Percentiles rank a stretch among this genome's conserved stretches.
These are phyloP conservation scores for Abelmoschus esculentus DNA, from an alignment of 345 rosid species.

Conservation along the genomic window DNA sequence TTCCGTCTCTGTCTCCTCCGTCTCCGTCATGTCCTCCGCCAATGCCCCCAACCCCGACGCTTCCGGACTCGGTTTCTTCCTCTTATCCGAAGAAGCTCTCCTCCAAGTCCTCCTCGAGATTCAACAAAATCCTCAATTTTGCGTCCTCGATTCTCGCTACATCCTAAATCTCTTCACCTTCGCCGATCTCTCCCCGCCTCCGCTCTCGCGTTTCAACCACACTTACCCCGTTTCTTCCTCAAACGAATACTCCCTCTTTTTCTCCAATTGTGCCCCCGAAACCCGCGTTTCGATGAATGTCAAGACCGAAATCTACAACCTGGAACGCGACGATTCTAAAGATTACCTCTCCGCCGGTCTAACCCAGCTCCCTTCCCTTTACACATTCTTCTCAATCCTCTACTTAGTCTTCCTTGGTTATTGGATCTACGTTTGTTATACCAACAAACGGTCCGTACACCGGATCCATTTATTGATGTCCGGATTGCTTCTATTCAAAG, in stretches of 20 bases:
- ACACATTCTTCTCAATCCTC: constrained; percentile 40
- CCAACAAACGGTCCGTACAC: constrained; percentile 47
- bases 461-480: constrained; percentile 88
- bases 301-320: constrained; percentile 60
- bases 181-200: constrained; percentile 77
- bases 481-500: constrained; percentile 66
- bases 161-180: constrained; percentile 55
- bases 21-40: background rate
- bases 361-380: constrained; percentile 67
- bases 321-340: constrained; percentile 48
- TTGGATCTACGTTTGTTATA: constrained; percentile 56
- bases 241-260: constrained; percentile 78
- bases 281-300: constrained; percentile 65
- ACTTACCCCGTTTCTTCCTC: constrained; percentile 61
- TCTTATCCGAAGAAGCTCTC: constrained; percentile 69
- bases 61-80: background rate
- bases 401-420: constrained; percentile 49
- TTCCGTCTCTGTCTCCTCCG: background rate
- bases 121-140: constrained; percentile 22
- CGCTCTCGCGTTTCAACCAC: constrained; percentile 44
- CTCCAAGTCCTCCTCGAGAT: constrained; percentile 35
- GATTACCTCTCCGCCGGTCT: constrained; percentile 76
- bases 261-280: constrained; percentile 36
- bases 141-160: constrained; percentile 76
- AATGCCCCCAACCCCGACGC: background rate